Conservation (phyloP, 2,329 filamentous ascomycete genomes). For the Beauveria sp. region DNA sequence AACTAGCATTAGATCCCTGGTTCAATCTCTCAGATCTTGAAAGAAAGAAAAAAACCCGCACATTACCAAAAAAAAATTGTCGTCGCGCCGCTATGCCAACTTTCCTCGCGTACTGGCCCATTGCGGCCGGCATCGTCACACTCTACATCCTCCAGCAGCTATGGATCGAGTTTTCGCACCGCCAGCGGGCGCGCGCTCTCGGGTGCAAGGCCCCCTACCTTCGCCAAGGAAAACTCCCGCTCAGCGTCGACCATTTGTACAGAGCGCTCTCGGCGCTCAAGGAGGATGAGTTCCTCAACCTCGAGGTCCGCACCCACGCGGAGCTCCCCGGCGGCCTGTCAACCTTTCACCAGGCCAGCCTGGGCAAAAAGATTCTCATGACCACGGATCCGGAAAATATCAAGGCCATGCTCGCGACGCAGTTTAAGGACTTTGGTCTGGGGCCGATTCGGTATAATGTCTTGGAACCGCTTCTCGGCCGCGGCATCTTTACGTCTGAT, state of each 20-base stretch:
- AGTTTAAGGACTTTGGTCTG: constrained; percentile 26
- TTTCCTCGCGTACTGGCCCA: constrained; percentile 3
- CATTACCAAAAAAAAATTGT: not conserved
- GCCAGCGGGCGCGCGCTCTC: not conserved
- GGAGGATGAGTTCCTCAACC: not conserved
- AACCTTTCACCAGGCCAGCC: constrained; percentile 11
- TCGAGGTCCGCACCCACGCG: not conserved
- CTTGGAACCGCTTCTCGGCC: constrained; percentile 11
- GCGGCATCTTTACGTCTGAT: constrained; percentile 13
- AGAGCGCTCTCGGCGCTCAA: not conserved
- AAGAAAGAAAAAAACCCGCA: not conserved
- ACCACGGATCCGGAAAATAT: constrained; percentile 38
- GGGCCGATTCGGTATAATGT: not conserved
- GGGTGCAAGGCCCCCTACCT: not conserved
- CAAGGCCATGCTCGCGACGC: constrained; percentile 40
- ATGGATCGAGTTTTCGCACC: not conserved
- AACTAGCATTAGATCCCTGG: not conserved
- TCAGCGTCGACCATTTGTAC: not conserved
- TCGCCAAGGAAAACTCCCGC: not conserved
- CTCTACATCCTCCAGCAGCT: not conserved
- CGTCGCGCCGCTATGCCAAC: not conserved
- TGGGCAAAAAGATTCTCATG: constrained; percentile 8
- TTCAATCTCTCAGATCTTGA: not conserved
- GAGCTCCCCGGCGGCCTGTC: not conserved
- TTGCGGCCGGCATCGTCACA: not conserved